Evolutionary conservation across 2,329 filamentous ascomycete genomes (phyloP).

Genomic region (Diaporthe velutina): DNA sequence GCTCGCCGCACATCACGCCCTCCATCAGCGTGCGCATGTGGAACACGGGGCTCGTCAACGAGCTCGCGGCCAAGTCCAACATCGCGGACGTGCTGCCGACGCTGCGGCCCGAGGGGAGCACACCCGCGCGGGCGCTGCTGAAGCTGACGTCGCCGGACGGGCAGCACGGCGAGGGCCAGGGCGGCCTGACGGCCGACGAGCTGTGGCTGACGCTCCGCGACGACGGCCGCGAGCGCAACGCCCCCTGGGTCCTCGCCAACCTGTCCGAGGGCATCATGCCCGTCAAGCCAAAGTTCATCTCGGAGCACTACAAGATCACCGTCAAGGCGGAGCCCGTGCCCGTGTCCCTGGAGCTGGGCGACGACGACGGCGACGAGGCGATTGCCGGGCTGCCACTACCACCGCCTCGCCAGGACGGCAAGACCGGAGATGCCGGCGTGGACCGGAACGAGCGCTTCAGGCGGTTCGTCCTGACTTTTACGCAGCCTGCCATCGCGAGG

Average conservation of each 20-base stretch:
- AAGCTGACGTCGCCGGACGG: constrained; percentile 43
- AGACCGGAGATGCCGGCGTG: constrained; percentile 40
- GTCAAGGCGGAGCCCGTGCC: constrained; percentile 39
- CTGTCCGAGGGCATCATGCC: constrained; percentile 43
- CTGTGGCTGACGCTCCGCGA: constrained; percentile 55
- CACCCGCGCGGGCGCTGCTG: constrained; percentile 51
- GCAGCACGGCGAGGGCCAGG: constrained; percentile 47
- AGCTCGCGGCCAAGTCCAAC: constrained; percentile 38
- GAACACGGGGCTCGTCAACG: constrained; percentile 42
- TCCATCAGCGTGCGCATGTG: constrained; percentile 39
- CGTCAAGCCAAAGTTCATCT: constrained; percentile 5
- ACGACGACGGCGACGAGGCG: not conserved
- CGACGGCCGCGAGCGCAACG: constrained; percentile 57
- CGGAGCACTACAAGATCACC: constrained; percentile 16
- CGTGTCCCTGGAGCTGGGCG: constrained; percentile 38
- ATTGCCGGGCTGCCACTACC: not conserved
- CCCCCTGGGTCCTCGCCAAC: constrained; percentile 51
- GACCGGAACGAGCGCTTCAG: constrained; percentile 53
- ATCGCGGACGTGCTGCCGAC: constrained; percentile 43
- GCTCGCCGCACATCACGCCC: constrained; percentile 53
- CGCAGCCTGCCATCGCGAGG: constrained; percentile 65
- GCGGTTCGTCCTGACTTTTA: constrained; percentile 69
- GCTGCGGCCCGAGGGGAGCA: constrained; percentile 42
- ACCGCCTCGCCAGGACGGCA: not conserved
- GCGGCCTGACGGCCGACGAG: constrained; percentile 47